These are phyloP conservation scores for Hydrangea macrophylla DNA, from an alignment of 148 eudicot genomes.

Conservation along the genomic window DNA sequence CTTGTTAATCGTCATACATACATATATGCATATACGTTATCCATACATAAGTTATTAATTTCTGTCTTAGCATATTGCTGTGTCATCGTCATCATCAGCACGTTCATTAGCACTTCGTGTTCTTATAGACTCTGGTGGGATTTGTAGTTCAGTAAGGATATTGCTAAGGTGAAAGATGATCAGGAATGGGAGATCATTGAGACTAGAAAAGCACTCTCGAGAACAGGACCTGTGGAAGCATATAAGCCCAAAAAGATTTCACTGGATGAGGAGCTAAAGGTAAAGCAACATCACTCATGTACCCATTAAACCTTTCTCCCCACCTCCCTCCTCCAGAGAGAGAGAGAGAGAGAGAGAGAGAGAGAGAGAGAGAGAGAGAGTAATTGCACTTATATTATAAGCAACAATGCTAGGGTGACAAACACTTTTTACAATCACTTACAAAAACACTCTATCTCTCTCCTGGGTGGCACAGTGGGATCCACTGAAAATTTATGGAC, in stretches of 20 bases:
- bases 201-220: conserved; percentile 77
- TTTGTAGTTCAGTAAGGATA: conserved; percentile 73
- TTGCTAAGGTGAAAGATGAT: conserved; percentile 89
- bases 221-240: conserved; percentile 79
- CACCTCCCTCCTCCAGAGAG: no score
- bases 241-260: conserved; percentile 81
- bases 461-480: no score
- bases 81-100: no score
- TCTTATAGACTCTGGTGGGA: background rate
- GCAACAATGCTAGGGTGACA: no score
- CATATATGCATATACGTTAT: no score
- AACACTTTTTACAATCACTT: no score
- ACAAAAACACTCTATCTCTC: no score
- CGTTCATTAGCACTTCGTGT: background rate
- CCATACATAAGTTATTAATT: background rate
- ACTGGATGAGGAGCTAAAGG: conserved; percentile 89
- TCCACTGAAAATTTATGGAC: no score
- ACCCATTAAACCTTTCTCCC: background rate
- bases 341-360: no score
- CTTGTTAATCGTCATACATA: no score
- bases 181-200: conserved; percentile 96
- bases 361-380: no score
- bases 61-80: background rate
- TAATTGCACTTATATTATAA: no score
- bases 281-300: conserved; percentile 3